A percentile compares a stretch with the other conserved stretches of the same genome.
Conservation (phyloP, 2,329 filamentous ascomycete species). For the Anisogramma anomala region DNA sequence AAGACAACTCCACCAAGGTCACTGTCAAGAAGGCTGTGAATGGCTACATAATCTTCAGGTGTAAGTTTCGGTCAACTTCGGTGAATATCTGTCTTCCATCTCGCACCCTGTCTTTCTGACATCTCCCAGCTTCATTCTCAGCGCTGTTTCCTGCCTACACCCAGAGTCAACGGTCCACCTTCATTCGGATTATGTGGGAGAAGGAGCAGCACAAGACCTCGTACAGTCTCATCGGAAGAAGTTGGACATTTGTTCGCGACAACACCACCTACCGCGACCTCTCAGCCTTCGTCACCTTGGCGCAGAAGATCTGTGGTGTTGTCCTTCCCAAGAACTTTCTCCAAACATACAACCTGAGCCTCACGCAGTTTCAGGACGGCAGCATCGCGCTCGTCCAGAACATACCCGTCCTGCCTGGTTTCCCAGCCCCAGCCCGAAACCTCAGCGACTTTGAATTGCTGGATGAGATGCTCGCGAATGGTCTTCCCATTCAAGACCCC, state of each 20-base stretch:
- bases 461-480: not conserved
- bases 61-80: constrained; percentile 1
- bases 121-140: not conserved
- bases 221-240: constrained; percentile 1
- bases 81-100: no score
- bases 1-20: no score
- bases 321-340: not conserved
- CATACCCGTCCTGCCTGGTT: not conserved
- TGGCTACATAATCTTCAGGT: constrained; percentile 7
- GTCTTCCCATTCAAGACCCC: not conserved
- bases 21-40: constrained; percentile 5
- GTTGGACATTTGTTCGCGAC: constrained; percentile 10
- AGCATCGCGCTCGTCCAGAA: not conserved
- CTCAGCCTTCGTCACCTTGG: not conserved
- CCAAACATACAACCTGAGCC: not conserved
- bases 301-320: not conserved
- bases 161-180: not conserved
- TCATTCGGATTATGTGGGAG: constrained; percentile 8
- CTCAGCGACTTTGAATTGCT: constrained; percentile 4
- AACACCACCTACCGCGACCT: not conserved
- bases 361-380: not conserved
- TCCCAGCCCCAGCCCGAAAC: not conserved
- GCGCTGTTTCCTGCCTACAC: not conserved
- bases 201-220: constrained; percentile 4
- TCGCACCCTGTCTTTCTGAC: not conserved